Evolutionary conservation across 2,329 filamentous ascomycete genomes (phyloP).

Genomic region (Fusarium praegraminearum): DNA sequence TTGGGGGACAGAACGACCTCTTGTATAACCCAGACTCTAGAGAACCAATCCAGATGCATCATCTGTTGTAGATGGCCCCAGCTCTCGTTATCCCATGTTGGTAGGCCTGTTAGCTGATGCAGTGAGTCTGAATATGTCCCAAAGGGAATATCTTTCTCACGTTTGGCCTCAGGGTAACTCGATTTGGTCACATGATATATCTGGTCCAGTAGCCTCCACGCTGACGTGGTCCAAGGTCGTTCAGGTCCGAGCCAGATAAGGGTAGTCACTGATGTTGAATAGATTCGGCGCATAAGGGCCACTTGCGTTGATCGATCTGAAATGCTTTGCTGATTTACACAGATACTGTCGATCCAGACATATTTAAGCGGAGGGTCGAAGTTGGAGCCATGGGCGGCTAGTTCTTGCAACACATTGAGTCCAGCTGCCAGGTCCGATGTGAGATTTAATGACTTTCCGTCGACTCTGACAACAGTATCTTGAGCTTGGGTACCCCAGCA

Average conservation of each 20-base stretch:
- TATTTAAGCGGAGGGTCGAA: background rate
- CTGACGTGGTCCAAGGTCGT: background rate
- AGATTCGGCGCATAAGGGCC: background rate
- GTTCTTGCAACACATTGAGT: background rate
- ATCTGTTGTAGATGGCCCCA: background rate
- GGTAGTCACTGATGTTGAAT: background rate
- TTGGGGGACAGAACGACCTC: background rate
- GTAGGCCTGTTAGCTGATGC: background rate
- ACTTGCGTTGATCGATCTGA: constrained; percentile 4
- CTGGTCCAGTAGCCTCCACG: background rate
- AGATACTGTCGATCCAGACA: constrained; percentile 6
- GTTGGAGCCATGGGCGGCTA: background rate
- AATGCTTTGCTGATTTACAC: background rate
- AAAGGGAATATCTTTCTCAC: background rate
- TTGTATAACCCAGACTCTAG: background rate
- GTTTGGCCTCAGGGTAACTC: fast-evolving
- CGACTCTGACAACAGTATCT: background rate
- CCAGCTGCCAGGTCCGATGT: background rate
- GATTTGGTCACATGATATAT: background rate
- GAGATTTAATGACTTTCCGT: background rate
- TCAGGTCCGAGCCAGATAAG: background rate
- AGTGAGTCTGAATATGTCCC: background rate
- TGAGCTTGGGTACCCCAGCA: constrained; percentile 1
- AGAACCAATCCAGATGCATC: constrained; percentile 1
- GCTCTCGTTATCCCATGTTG: background rate